Base-by-base conservation (phyloP, 352 stramenopile genomes). In the Phytophthora nicotianae region DNA sequence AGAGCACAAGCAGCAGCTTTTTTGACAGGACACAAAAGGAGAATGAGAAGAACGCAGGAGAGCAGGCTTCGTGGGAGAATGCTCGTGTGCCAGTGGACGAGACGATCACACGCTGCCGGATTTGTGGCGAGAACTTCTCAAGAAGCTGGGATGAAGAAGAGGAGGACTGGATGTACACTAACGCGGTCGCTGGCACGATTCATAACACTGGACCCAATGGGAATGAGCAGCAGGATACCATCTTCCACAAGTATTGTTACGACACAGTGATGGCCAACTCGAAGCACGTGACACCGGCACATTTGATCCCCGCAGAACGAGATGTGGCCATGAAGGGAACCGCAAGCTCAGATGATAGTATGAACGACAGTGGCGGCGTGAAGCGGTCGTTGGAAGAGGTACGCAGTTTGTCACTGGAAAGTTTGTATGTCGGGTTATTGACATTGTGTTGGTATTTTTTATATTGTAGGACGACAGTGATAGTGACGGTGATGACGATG, bases 161-260 rank as follows among this genome's bases (percentile, higher is more conserved):
- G 42, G 87, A 96, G 49, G 87, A 96, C 26, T 96, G 87, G 87
- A 91, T 96, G 86, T 96, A 96, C 67, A 93, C 82, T 58, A 95
- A 95, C 56, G 87, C 87, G 1, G 81, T 95, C 23, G 66, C 81
- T n/a, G 87, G 80, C 8, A 86, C 74, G 47, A 90, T 95, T 43
- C 80, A 91, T 56, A 72, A 90, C 43, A 68, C 68, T 23, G 62
- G 58, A 7, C 54, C 66, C 0, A 60, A 60, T 32, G 67, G 74
- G 2, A 70, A 73, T 13, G 72, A 75, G 19, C 50, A 61, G 16
- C 71, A 90, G 11, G 71, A 87, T 37, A 93, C 86, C 3, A 96
- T 96, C 45, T 94, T 96, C 62, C 87, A 96, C 81, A 94, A 94
- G 71, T 95, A 93, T 52, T 96, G 87, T 55, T 93, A 92, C 61